These are phyloP conservation scores for Ascochyta koolunga DNA, from an alignment of 2,329 filamentous ascomycete species.

Conservation along the genomic window DNA sequence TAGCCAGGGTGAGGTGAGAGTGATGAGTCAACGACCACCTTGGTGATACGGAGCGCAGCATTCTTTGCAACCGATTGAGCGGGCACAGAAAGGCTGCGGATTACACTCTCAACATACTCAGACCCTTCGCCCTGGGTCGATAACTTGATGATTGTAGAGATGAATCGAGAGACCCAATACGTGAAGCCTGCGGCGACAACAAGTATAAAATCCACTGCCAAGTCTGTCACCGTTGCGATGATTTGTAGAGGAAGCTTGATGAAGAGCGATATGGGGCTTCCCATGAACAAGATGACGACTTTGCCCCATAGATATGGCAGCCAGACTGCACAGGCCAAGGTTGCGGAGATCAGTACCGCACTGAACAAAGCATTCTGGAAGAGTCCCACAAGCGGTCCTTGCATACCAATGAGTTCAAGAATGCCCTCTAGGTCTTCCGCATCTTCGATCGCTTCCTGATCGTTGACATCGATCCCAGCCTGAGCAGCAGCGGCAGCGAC, in stretches of 20 bases:
- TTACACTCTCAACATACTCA: conserved; percentile 22
- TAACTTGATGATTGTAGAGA: conserved; percentile 32
- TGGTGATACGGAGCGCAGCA: conserved; percentile 44
- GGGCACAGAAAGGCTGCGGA: conserved; percentile 33
- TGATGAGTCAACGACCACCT: conserved; percentile 35
- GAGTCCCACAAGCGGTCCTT: conserved; percentile 85
- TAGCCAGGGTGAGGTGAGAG: conserved; percentile 39
- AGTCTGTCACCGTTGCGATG: conserved; percentile 74
- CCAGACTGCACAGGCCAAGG: conserved; percentile 84
- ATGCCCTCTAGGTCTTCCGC: conserved; percentile 96
- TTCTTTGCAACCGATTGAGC: conserved; percentile 44
- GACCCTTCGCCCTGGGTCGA: conserved; percentile 28
- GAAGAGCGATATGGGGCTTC: conserved; percentile 73
- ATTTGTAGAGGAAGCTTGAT: conserved; percentile 74
- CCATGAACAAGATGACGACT: conserved; percentile 77
- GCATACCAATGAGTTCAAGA: conserved; percentile 94
- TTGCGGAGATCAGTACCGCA: conserved; percentile 82
- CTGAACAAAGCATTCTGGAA: conserved; percentile 97
- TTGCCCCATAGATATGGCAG: conserved; percentile 92
- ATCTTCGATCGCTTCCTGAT: conserved; percentile 75
- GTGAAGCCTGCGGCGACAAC: conserved; percentile 63
- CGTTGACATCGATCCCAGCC: conserved; percentile 71
- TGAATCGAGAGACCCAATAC: conserved; percentile 45
- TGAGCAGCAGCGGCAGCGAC: conserved; percentile 69
- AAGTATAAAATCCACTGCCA: conserved; percentile 77